These are phyloP conservation scores for Kuraishia hungarica DNA, from an alignment of 805 yeast species.

Conservation along the genomic window DNA sequence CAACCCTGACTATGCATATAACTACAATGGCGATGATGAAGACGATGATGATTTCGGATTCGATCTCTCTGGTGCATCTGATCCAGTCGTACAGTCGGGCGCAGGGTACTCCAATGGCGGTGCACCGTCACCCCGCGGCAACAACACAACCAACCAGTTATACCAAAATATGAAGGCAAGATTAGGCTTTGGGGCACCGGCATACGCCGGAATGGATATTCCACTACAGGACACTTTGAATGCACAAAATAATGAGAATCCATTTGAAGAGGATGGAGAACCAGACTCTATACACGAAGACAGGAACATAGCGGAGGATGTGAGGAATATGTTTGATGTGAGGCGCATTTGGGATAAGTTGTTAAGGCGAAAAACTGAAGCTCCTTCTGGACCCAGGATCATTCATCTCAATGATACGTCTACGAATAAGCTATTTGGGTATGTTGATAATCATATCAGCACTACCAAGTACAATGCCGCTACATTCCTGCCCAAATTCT, in stretches of 20 bases:
- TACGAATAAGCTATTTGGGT: constrained; percentile 47
- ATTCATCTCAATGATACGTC: constrained; percentile 58
- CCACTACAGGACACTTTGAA: not conserved
- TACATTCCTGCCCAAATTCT: constrained; percentile 88
- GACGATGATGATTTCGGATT: not conserved
- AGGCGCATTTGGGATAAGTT: constrained; percentile 11
- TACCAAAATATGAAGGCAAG: constrained; percentile 18
- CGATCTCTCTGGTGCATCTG: not conserved
- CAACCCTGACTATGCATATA: constrained; percentile 1
- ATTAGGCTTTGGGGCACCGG: constrained; percentile 14
- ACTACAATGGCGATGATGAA: constrained; percentile 11
- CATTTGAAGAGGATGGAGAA: constrained; percentile 12
- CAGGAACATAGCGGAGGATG: constrained; percentile 11
- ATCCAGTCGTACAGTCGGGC: constrained; percentile 1
- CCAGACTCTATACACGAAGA: constrained; percentile 18
- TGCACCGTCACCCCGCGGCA: constrained; percentile 4
- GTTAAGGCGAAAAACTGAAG: constrained; percentile 9
- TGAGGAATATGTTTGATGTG: constrained; percentile 18
- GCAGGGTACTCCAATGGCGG: constrained; percentile 6
- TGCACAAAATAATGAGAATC: constrained; percentile 5
- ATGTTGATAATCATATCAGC: constrained; percentile 77
- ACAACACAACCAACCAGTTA: constrained; percentile 5
- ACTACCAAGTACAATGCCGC: constrained; percentile 93
- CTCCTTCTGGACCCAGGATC: constrained; percentile 41
- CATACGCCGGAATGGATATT: constrained; percentile 15